Conservation (phyloP, 1,139 yeast species). For the Debaryomyces robertsiae region DNA sequence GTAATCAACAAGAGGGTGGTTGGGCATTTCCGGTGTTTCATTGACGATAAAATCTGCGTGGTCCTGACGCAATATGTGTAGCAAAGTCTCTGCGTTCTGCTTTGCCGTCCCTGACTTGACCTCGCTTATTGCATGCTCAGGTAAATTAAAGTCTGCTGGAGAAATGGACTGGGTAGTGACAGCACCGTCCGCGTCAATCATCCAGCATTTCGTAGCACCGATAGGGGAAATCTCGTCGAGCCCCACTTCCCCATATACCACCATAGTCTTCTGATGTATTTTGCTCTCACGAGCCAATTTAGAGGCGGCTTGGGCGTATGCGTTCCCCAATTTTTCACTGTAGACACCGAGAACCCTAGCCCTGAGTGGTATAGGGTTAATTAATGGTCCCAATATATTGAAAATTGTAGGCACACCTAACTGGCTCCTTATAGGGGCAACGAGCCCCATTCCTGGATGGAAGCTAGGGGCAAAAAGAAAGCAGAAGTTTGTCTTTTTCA, state of each 20-base stretch:
- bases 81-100: constrained; percentile 72
- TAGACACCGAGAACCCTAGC: constrained; percentile 90
- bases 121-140: constrained; percentile 64
- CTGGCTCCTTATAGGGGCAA: constrained; percentile 72
- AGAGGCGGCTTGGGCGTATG: constrained; percentile 80
- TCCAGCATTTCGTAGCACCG: constrained; percentile 82
- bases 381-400: constrained; percentile 88
- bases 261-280: constrained; percentile 62
- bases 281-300: constrained; percentile 48
- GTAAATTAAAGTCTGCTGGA: constrained; percentile 77
- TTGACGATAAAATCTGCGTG: constrained; percentile 31
- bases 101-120: constrained; percentile 87
- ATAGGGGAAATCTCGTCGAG: constrained; percentile 91
- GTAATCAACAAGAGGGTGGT: constrained; percentile 78
- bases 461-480: constrained; percentile 92
- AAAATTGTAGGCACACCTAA: constrained; percentile 91
- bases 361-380: constrained; percentile 85
- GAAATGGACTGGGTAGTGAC: constrained; percentile 41
- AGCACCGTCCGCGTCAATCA: constrained; percentile 50
- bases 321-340: constrained; percentile 73
- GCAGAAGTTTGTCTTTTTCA: constrained; percentile 59
- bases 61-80: constrained; percentile 59
- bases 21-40: constrained; percentile 23
- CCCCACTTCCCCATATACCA: constrained; percentile 90
- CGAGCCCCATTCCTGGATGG: constrained; percentile 89